Base-by-base conservation (phyloP, 169 alveolate genomes). In the Babesia ovata region DNA sequence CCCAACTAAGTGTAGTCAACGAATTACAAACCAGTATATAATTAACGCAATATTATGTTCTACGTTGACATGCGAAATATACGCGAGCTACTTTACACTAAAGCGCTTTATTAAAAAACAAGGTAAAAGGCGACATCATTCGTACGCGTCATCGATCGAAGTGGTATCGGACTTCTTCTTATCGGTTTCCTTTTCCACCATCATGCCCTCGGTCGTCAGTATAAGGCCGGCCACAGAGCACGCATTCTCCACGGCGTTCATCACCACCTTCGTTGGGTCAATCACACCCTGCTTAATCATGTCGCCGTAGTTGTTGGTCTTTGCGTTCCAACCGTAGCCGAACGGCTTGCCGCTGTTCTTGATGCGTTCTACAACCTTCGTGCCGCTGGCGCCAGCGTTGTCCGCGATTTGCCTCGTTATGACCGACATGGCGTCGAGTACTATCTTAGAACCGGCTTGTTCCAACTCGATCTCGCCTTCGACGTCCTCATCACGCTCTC, bases 201-300 rank as follows among this genome's bases (percentile, higher is more conserved):
- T 94, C 96, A 95, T 91, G 78, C 91, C 95, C 87, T 88, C 98
- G 59, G 95, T 92, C 72, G 92, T 95, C 85, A 84, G 95, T 78
- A 70, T 96, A 92, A 79, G 94, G 74, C 95, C 93, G 63, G 93
- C 96, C 75, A 93, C 94, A 29, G 95, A 91, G 22, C 93, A 83
- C 54, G 95, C 73, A 79, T 93, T 92, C 59, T 92, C 94, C 48
- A 93, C 91, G 77, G 95, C 96, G 45, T 92, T 79, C 58, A 89
- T 86, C 44, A 92, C 85, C 44, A 93, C 96, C 78, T 93, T 93
- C n/a, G 96, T 92, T 16, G 96, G 95, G 39, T 93, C 96, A 26
- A 93, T 93, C 45, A 93, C 95, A 14, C 96, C 96, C 67, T 90
- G 93, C 73, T 87, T 86, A n/a, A 93, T 91, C 95, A 93, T 91